Evolutionary conservation across 148 eudicot genomes (phyloP), one percentile per base, ranked within the genome.

Genomic region (Rhododendron kiyosumense): DNA sequence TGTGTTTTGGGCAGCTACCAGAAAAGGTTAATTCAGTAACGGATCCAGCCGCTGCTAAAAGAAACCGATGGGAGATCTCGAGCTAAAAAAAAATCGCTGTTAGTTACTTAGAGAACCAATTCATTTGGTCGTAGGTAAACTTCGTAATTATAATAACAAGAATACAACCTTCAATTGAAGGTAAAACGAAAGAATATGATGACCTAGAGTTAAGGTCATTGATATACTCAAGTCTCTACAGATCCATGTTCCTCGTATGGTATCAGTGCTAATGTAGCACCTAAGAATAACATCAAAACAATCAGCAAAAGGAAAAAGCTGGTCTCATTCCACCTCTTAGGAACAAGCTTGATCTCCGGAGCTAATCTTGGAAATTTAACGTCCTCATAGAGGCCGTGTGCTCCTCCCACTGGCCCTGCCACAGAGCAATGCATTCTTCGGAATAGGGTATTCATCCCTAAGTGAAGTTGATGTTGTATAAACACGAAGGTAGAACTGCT

Each of bases 401-500:
- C 82, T 94, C 48, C 94, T 91, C 22, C 98, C 98, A 9, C 90
- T 89, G 7, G 98, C 99, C 87, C 93, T 89, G 41, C 99, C 99
- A 86, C 99, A 97, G 51, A 96, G 93, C 61, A 90, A 97, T 48
- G 99, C 98, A 73, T 94, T 95, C 85, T 88, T 95, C 26, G 99
- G 99, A 78, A 97, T 95, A 0, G 98, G 99, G 86, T 65, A 92
- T 67, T 97, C 99, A 34, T 97, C 98, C 82, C 98, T 92, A 34
- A 95, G 84, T 51, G 99, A 97, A 83, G 93, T 94, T 0, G 99
- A 92, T 0, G 88, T 5, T 15, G 99, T 95, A 67, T 87, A 94
- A n/a, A 97, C 98, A 20, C 96, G 90, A 2, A 97, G 88, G 85
- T 97, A 97, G 71, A 95, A 83, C 45, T 97, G 99, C 78, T 97